These are phyloP conservation scores for Xylariaceae sp. DNA, from an alignment of 2,329 filamentous ascomycete species.

Conservation along the genomic window DNA sequence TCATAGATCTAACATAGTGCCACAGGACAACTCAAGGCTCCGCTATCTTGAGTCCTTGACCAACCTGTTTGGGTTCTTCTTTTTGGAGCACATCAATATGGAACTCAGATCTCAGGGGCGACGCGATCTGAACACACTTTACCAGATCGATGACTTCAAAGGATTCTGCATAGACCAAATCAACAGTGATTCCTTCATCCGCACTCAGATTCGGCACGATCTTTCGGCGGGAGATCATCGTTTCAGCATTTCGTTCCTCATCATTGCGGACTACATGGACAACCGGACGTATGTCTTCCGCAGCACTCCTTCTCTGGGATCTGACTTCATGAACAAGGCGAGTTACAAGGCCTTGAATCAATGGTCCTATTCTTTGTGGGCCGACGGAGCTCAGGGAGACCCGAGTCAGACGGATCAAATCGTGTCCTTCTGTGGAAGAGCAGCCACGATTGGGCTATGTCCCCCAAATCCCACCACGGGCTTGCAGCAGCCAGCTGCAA, in stretches of 20 bases:
- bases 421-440: background rate
- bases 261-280: conserved; percentile 1
- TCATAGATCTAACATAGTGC: background rate
- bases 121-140: background rate
- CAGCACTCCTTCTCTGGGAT: background rate
- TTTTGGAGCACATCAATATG: background rate
- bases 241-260: background rate
- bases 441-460: background rate
- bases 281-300: background rate
- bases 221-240: background rate
- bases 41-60: conserved; percentile 1
- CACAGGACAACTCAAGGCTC: background rate
- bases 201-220: background rate
- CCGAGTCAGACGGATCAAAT: background rate
- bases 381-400: background rate
- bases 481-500: background rate
- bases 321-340: background rate
- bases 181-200: background rate
- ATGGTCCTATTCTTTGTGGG: background rate
- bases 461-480: background rate
- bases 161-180: background rate
- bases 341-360: background rate
- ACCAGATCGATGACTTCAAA: background rate
- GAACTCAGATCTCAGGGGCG: background rate
- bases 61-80: background rate